phyloP scores from a whole-genome alignment of 1,284 basidiomycete genomes.

The Ceratobasidium sp. region DNA sequence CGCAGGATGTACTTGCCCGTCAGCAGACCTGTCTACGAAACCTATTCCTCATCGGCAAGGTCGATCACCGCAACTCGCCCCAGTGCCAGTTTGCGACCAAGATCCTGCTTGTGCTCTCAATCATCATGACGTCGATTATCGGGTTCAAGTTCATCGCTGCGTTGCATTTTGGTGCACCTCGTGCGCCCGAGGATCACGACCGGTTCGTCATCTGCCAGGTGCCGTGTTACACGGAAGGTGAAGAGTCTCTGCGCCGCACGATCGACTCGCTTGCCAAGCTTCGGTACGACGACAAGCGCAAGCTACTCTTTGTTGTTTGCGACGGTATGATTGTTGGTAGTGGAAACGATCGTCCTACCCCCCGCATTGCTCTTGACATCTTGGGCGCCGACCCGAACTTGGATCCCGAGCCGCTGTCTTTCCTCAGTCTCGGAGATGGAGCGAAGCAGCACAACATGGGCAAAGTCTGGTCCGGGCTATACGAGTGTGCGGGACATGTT shows the following conservation, averaged over 20 bases:
- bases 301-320: slow-evolving; percentile 93
- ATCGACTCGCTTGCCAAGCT: slow-evolving; percentile 95
- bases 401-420: slow-evolving; percentile 94
- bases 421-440: slow-evolving; percentile 93
- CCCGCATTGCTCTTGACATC: slow-evolving; percentile 95
- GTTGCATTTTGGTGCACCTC: slow-evolving; percentile 83
- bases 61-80: slow-evolving; percentile 91
- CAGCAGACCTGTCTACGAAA: slow-evolving; percentile 93
- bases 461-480: slow-evolving; percentile 97
- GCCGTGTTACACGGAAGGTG: slow-evolving; percentile 97
- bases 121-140: slow-evolving; percentile 95
- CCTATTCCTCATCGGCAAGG: slow-evolving; percentile 89
- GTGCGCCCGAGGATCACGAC: slow-evolving; percentile 95
- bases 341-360: slow-evolving; percentile 91
- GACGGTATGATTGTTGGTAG: slow-evolving; percentile 99
- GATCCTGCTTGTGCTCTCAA: slow-evolving; percentile 88
- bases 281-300: slow-evolving; percentile 99
- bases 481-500: slow-evolving; percentile 94
- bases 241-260: slow-evolving; percentile 85
- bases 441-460: slow-evolving; percentile 98
- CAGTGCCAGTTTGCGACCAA: slow-evolving; percentile 94
- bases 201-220: slow-evolving; percentile 99
- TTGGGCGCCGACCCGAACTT: slow-evolving; percentile 92
- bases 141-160: slow-evolving; percentile 99
- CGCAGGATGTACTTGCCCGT: slow-evolving; percentile 70